Percentiles rank a stretch among this genome's conserved stretches.
These are phyloP conservation scores for Atkinsonella hypoxylon DNA, from an alignment of 2,329 filamentous ascomycete genomes.

Conservation along the genomic window DNA sequence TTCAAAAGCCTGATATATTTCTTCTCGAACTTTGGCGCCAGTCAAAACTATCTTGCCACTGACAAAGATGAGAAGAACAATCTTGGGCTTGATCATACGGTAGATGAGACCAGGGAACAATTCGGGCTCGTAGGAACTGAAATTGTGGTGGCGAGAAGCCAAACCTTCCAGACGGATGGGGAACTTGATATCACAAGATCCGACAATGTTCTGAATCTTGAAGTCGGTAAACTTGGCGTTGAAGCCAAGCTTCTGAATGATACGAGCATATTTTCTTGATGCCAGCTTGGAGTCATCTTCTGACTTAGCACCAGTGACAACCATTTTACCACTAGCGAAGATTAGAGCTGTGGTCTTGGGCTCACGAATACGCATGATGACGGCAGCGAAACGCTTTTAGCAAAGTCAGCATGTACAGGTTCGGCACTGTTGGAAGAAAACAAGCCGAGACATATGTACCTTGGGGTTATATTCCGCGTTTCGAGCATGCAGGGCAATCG, in stretches of 20 bases:
- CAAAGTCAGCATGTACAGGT: constrained; percentile 8
- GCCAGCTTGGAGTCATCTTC: constrained; percentile 97
- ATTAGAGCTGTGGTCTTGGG: constrained; percentile 97
- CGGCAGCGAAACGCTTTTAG: constrained; percentile 86
- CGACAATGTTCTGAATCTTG: constrained; percentile 99
- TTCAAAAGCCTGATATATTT: constrained; percentile 94
- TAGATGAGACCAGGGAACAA: constrained; percentile 99
- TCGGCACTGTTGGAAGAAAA: no score
- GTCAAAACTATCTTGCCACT: constrained; percentile 97
- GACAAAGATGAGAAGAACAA: constrained; percentile 94
- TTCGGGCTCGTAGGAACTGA: constrained; percentile 97
- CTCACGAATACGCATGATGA: constrained; percentile 99
- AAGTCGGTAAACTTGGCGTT: constrained; percentile 99
- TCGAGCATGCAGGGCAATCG: constrained; percentile 92
- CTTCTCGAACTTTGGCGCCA: constrained; percentile 93
- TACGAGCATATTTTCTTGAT: constrained; percentile 93
- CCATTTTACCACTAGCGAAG: constrained; percentile 99
- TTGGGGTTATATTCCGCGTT: constrained; percentile 99
- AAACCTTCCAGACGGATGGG: constrained; percentile 93
- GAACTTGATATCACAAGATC: constrained; percentile 98
- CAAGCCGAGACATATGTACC: constrained; percentile 38
- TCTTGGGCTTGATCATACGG: constrained; percentile 99
- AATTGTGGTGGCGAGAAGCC: constrained; percentile 95
- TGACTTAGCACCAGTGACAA: constrained; percentile 94
- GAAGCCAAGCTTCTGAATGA: constrained; percentile 99